Evolutionary conservation across 768 basidiomycete genomes (phyloP), one percentile per base, ranked within the genome.

Genomic region (Solioccasus polychromus): DNA sequence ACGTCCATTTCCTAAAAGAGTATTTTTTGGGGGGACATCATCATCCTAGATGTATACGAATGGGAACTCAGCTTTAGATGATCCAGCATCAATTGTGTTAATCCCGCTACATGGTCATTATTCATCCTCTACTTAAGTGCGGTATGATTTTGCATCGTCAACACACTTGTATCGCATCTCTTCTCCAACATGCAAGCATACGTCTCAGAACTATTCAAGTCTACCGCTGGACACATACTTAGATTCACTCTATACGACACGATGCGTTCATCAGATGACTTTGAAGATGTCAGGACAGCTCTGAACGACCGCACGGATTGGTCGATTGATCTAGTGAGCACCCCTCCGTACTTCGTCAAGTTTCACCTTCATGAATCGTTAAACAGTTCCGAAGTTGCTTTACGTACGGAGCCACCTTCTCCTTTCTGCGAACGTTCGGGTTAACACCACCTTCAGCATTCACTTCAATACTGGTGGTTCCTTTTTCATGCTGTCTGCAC

Each of bases 271-370:
- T 61, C 58, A 8, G 18, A 5, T 3, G 58, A 60, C 44, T 61
- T 61, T 35, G 35, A 54, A 30, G 60, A 60, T 3, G 48, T 61
- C 48, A 60, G 34, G 18, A 10, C 6, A 20, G 39, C 26, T 35
- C 34, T 61, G 32, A 47, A 50, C n/a, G 51, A 54, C 8, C 39
- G 57, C 4, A 52, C 29, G 4, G 35, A 45, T n/a, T 54, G 60
- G 54, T 53, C 57, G 3, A 57, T 62, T 1, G 59, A 62, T 5
- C 31, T 60, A 1, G 59, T 61, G 17, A 51, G 54, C 12, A 22
- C 9, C 35, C n/a, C 24, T 26, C 5, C 26, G 4, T 20, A 19
- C 19, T 11, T 23, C 17, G 17, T 38, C 8, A 12, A 4, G 12
- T 23, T 48, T 48, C 10, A 51, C 44, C 35, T n/a, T 32, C 28